Base-by-base conservation (phyloP, 352 stramenopile genomes). In the Blastocystis sp. region DNA sequence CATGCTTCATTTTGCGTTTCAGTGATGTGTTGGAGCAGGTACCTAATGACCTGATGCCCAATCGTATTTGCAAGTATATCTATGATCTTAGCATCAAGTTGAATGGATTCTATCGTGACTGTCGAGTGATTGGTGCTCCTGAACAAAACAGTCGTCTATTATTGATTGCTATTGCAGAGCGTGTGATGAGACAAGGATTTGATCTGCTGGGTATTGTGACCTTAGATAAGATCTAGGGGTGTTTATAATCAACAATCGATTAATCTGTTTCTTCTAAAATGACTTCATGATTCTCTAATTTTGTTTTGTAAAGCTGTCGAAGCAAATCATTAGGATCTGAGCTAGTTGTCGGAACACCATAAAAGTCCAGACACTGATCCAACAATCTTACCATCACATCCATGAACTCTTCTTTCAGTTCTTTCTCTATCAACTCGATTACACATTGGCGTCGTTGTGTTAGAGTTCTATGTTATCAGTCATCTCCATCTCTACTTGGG, bases 31-130 rank as follows among this genome's bases (percentile, higher is more conserved):
- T 99, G 76, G 92, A 93, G 54, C 94, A 95, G 81, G 97, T 98
- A 56, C 93, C 98, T 90, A 93, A 95, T 64, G 95, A 99, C 90
- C 92, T 99, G 44, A 95, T 94, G 90, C 97, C 97, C 17, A 98
- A 99, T 93, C 94, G 96, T 30, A 93, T 99, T 81, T 99, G 97
- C 92, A 96, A 96, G 66, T 99, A 98, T 92, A 91, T 99, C 56
- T 99, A 99, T 93, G 96, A 95, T 64, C 90, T 99, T 30, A 93
- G 95, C 42, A 97, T 96, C 90, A 97, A 97, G 87, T 95, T 98
- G 64, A 97, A 97, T 77, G 95, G 97, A 44, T 99, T 99, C 92
- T 95, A 98, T 51, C 98, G 96, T n/a, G 92, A 98, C 73, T 99
- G 97, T 92, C 95, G 96, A 77, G 96, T 99, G 80, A 93, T 99